Base-by-base conservation (phyloP, 2,329 filamentous ascomycete genomes). In the Westerdykella aurantiaca region DNA sequence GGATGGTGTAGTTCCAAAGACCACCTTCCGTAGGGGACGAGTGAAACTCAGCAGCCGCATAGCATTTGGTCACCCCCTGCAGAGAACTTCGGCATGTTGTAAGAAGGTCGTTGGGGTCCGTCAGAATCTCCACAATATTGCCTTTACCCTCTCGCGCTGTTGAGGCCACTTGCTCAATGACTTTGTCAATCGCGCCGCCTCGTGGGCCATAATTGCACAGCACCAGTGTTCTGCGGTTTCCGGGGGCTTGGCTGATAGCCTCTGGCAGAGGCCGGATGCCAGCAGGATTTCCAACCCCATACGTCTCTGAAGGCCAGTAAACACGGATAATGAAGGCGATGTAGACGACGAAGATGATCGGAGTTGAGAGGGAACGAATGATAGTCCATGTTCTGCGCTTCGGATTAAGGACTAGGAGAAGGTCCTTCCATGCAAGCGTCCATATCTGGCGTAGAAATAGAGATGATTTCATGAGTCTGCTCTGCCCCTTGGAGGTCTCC, bases 1-100 rank as follows among this genome's bases (percentile, higher is more conserved):
- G 77, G 18, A 95, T 74, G 0, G 86, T 88, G 60, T 95, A 95
- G 66, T 90, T 91, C 88, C 88, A 95, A 38, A 79, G 67, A 1
- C 79, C 79, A 10, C 74, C 76, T 67, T 90, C 82, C 2, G 66
- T 73, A 0, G 88, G 86, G 3, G 86, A 91, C 0, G 83, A 82
- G 40, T 80, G 72, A 69, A 91, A 90, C 5, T 86, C 79, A 1
- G 86, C 77, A 7, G 83, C 86, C n/a, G 77, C 83, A 60, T 83
- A 88, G 64, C 86, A 90, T 1, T 64, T 68, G 1, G 83, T 83
- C 1, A 85, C 80, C 12, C 84, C 85, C 16, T 66, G 55, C 23
- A 72, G 60, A 1, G 67, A 63, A 40, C 67, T 69, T 31, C 76
- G 78, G 60, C 87, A 91, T 16, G 75, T 69, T 25, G 72, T 71